Evolutionary conservation across 768 basidiomycete genomes (phyloP), one percentile per base, ranked within the genome.

Genomic region (Xerocomellus dryophilus): DNA sequence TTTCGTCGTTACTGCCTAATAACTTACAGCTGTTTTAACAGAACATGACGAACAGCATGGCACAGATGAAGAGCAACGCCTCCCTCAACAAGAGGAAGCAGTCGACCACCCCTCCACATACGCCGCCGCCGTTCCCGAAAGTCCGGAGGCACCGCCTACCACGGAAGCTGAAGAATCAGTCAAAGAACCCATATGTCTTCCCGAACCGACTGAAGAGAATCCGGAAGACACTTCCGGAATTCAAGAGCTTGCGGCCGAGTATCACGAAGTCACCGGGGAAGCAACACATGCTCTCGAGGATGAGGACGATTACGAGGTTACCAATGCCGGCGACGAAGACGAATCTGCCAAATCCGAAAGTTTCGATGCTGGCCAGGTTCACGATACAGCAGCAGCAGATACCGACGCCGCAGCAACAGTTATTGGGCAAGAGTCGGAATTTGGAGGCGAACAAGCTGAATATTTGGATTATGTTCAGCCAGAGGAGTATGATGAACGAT

Each of bases 401-500:
- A 66, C 61, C 2, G 64, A 67, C 14, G 46, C 55, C 20, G n/a
- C 50, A 6, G 43, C 50, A 12, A 50, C 54, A 7, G 43, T 52
- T 34, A 45, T 47, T 4, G 54, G 40, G 9, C 66, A 51, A 1
- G 54, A 31, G 20, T 48, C 47, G 15, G 58, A 63, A 35, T 65
- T 58, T 8, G 67, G 60, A 15, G 73, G 61, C 42, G 72, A 75
- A 39, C 70, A 67, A 11, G 61, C 66, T 7, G 72, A 71, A 48
- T 72, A 73, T 43, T 39, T 65, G 18, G 71, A 74, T 31, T 63
- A 68, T 40, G 62, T 60, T 43, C 68, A 73, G 25, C 52, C 59
- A 3, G 71, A 67, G 45, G 76, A 75, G 21, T 70, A 72, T 50
- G 70, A 73, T 23, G 71, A 72, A 34, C 63, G 57, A 39, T 72